Conservation (phyloP, 1,284 basidiomycete genomes). For the Rhodotorula sp. region DNA sequence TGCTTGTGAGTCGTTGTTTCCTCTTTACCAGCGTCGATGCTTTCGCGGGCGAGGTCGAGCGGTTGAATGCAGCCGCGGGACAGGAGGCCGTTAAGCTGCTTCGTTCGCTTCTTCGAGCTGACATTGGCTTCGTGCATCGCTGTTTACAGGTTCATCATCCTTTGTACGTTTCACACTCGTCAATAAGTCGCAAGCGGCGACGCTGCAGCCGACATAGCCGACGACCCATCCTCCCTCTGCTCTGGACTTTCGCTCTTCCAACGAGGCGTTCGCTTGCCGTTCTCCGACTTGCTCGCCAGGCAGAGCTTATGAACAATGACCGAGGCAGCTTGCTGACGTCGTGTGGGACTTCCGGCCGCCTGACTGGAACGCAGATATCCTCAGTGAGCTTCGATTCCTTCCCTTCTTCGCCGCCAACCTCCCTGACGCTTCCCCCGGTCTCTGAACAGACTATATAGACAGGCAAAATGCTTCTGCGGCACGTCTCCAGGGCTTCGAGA, state of each 20-base stretch:
- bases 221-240: too few relatives aligned
- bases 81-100: not conserved
- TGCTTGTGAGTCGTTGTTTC: constrained; percentile 10
- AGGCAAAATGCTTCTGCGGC: constrained; percentile 32
- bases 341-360: too few relatives aligned
- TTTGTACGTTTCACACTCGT: constrained; percentile 26
- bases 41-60: not conserved
- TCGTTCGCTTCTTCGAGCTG: not conserved
- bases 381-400: not conserved
- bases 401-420: not conserved
- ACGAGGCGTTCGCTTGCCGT: too few relatives aligned
- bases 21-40: not conserved
- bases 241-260: too few relatives aligned
- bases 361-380: too few relatives aligned
- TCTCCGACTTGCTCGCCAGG: too few relatives aligned
- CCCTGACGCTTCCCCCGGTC: not conserved
- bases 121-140: not conserved
- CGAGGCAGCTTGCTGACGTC: constrained; percentile 17
- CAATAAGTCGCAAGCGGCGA: too few relatives aligned
- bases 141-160: not conserved
- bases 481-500: constrained; percentile 46
- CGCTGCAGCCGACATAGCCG: too few relatives aligned
- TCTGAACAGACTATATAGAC: constrained; percentile 20
- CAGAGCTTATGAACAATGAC: too few relatives aligned
- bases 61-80: not conserved